Evolutionary conservation across 2,329 filamentous ascomycete species (phyloP).

Genomic region (Botrytis tulipae): DNA sequence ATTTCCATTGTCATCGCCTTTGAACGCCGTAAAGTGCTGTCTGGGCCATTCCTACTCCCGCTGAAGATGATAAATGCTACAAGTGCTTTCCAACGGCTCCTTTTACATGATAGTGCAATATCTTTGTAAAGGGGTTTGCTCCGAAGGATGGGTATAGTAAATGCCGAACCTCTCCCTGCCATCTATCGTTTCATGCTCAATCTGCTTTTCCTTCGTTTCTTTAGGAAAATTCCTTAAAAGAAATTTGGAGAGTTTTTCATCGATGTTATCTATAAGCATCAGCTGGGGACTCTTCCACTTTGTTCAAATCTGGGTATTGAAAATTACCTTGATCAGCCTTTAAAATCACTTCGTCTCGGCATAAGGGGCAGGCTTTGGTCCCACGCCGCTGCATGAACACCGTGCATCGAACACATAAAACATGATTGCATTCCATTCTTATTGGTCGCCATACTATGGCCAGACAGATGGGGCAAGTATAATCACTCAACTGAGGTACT

Average conservation of each 20-base stretch:
- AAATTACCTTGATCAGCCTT: conserved; percentile 62
- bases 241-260: conserved; percentile 65
- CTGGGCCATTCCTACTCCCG: background rate
- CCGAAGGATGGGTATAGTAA: conserved; percentile 49
- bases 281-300: background rate
- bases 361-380: conserved; percentile 71
- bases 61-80: background rate
- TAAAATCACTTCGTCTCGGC: conserved; percentile 69
- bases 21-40: background rate
- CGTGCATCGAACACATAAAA: conserved; percentile 82
- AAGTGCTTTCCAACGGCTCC: background rate
- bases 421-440: conserved; percentile 69
- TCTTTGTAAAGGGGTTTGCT: conserved; percentile 41
- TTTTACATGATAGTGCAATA: conserved; percentile 59
- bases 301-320: background rate
- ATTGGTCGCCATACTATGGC: conserved; percentile 79
- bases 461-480: conserved; percentile 77
- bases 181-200: conserved; percentile 72
- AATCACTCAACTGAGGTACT: conserved; percentile 82
- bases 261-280: conserved; percentile 61
- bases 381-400: conserved; percentile 73
- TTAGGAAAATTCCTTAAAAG: conserved; percentile 73
- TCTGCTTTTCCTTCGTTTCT: conserved; percentile 65
- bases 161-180: conserved; percentile 71
- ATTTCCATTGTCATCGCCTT: background rate